A percentile compares a stretch with the other conserved stretches of the same genome.
phyloP scores from a whole-genome alignment of 2,329 filamentous ascomycete species.

The Alternaria sp. region DNA sequence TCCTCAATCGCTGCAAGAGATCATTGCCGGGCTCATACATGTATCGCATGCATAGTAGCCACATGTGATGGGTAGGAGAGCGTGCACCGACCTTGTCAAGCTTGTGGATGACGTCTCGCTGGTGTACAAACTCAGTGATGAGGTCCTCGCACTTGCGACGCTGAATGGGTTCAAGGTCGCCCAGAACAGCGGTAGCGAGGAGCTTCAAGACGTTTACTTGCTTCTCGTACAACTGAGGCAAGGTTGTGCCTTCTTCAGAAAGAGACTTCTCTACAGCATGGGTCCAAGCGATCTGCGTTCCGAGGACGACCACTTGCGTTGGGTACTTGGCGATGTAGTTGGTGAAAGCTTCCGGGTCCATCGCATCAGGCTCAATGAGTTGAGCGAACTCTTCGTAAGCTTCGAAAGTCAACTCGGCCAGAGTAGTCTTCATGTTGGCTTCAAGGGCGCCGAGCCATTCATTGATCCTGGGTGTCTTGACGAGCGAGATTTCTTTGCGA shows the following conservation, averaged over 20 bases:
- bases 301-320: slow-evolving; percentile 93
- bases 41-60: slow-evolving; percentile 97
- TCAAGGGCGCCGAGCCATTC: slow-evolving; percentile 97
- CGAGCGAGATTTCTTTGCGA: slow-evolving; percentile 88
- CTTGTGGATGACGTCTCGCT: slow-evolving; percentile 90
- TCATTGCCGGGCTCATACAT: slow-evolving; percentile 85
- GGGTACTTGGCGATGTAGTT: slow-evolving; percentile 86
- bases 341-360: slow-evolving; percentile 74
- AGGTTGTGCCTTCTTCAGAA: slow-evolving; percentile 69
- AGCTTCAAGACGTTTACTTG: slow-evolving; percentile 85
- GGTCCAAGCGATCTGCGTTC: slow-evolving; percentile 93
- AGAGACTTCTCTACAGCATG: slow-evolving; percentile 82
- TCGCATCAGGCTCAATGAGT: slow-evolving; percentile 73
- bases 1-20: slow-evolving; percentile 78
- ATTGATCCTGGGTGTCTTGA: slow-evolving; percentile 96
- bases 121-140: slow-evolving; percentile 98
- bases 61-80: slow-evolving; percentile 81
- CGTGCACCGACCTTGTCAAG: slow-evolving; percentile 77
- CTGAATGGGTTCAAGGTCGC: slow-evolving; percentile 83
- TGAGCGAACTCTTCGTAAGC: slow-evolving; percentile 82
- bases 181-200: slow-evolving; percentile 86
- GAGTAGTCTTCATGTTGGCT: slow-evolving; percentile 88
- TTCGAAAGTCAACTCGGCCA: slow-evolving; percentile 88
- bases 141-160: slow-evolving; percentile 98
- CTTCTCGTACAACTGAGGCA: slow-evolving; percentile 76